A percentile compares a stretch with the other conserved stretches of the same genome.
Conservation (phyloP, 2,329 filamentous ascomycete genomes). For the Sporothrix dimorphospora region DNA sequence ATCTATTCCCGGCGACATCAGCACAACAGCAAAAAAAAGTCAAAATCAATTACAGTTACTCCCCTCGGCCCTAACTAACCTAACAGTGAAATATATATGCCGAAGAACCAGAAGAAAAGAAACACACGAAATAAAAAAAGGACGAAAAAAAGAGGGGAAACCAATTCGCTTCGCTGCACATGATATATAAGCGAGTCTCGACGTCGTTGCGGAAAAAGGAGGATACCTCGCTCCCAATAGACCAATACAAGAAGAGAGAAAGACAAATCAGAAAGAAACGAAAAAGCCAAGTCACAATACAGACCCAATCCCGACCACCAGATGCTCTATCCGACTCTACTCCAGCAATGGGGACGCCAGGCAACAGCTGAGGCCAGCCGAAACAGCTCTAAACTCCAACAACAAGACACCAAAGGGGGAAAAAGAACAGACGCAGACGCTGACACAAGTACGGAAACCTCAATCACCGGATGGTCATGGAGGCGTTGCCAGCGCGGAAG, state of each 20-base stretch:
- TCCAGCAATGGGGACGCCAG: not conserved
- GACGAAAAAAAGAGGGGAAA: not conserved
- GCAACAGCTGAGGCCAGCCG: not conserved
- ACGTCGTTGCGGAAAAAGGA: not conserved
- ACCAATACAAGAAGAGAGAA: not conserved
- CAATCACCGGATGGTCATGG: constrained; percentile 39
- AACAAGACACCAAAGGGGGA: not conserved
- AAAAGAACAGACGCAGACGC: not conserved
- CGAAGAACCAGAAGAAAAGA: not conserved
- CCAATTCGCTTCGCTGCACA: constrained; percentile 22
- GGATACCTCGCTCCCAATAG: not conserved
- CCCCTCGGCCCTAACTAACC: not conserved
- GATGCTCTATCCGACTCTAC: constrained; percentile 3
- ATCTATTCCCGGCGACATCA: not conserved
- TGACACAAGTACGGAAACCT: too few relatives aligned
- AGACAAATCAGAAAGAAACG: not conserved
- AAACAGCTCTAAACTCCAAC: not conserved
- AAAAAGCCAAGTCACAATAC: not conserved
- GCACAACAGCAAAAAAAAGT: not conserved
- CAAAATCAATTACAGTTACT: not conserved
- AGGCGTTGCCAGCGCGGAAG: constrained; percentile 49
- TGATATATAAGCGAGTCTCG: not conserved
- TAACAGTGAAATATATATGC: not conserved
- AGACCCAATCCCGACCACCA: constrained; percentile 1
- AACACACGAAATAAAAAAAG: not conserved